These are phyloP conservation scores for Gossypium raimondii DNA, from an alignment of 345 rosid genomes.

Conservation along the genomic window DNA sequence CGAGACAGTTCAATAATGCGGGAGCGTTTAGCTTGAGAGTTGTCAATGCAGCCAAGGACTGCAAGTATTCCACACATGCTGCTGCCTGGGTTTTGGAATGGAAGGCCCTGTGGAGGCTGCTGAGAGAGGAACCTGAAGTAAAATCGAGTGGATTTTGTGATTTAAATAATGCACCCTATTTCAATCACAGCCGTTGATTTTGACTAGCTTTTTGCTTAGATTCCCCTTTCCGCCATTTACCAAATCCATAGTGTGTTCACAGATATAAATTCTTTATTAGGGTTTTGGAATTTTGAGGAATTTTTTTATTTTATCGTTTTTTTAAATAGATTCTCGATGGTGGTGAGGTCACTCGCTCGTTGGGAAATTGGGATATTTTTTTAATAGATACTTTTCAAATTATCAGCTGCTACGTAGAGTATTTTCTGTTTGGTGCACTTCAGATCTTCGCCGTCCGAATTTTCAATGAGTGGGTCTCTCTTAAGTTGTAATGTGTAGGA, in stretches of 20 bases:
- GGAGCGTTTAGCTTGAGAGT: slow-evolving; percentile 73
- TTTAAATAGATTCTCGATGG: not conserved
- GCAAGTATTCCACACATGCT: slow-evolving; percentile 86
- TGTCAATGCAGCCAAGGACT: slow-evolving; percentile 62
- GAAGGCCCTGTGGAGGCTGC: slow-evolving; percentile 4
- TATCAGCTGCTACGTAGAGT: not conserved
- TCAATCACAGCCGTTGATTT: slow-evolving; percentile 40
- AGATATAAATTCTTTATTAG: not conserved
- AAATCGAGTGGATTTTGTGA: slow-evolving; percentile 6
- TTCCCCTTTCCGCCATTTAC: not conserved
- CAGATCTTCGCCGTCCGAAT: not conserved
- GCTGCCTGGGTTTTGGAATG: slow-evolving; percentile 11
- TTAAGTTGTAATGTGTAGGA: not conserved
- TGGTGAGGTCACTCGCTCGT: not conserved
- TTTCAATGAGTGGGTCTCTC: not conserved
- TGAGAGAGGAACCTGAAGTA: not conserved
- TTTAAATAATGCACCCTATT: not conserved
- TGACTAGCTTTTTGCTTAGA: not conserved
- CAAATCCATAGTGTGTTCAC: not conserved
- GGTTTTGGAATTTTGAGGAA: not conserved
- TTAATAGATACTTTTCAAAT: not conserved
- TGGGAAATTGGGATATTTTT: not conserved
- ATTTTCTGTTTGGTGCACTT: not conserved
- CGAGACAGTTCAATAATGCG: slow-evolving; percentile 81
- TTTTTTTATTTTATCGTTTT: not conserved